Conservation (phyloP, 306 rosid species). For the Prunus mongolica region DNA sequence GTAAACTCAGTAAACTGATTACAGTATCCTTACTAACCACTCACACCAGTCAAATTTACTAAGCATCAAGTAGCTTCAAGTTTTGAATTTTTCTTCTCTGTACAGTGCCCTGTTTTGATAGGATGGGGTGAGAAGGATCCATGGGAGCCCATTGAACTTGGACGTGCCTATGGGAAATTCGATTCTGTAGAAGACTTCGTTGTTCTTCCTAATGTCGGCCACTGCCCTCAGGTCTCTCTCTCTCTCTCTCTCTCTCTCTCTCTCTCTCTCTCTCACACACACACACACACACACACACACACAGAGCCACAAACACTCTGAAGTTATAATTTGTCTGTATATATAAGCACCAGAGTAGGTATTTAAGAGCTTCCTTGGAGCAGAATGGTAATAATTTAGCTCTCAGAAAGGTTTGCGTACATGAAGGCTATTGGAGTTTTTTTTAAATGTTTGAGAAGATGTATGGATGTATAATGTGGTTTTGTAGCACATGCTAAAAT, state of each 20-base stretch:
- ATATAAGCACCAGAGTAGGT: not conserved
- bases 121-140: constrained; percentile 99
- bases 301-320: not conserved
- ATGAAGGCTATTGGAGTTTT: not conserved
- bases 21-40: not conserved
- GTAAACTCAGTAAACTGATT: constrained; percentile 5
- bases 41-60: not conserved
- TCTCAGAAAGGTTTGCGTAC: not conserved
- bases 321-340: not conserved
- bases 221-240: constrained; percentile 86
- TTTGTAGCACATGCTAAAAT: not conserved
- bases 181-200: constrained; percentile 84
- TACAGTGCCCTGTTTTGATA: constrained; percentile 85
- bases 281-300: no score
- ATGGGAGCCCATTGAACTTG: constrained; percentile 93
- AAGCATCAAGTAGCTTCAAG: not conserved
- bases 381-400: not conserved
- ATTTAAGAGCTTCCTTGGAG: not conserved
- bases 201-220: constrained; percentile 90
- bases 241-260: not conserved
- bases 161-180: constrained; percentile 55
- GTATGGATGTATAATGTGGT: not conserved
- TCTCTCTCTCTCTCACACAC: no score
- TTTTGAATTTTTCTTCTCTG: constrained; percentile 7
- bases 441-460: not conserved